These are phyloP conservation scores for Raffaelea ambrosiae DNA, from an alignment of 2,329 filamentous ascomycete species.

Conservation along the genomic window DNA sequence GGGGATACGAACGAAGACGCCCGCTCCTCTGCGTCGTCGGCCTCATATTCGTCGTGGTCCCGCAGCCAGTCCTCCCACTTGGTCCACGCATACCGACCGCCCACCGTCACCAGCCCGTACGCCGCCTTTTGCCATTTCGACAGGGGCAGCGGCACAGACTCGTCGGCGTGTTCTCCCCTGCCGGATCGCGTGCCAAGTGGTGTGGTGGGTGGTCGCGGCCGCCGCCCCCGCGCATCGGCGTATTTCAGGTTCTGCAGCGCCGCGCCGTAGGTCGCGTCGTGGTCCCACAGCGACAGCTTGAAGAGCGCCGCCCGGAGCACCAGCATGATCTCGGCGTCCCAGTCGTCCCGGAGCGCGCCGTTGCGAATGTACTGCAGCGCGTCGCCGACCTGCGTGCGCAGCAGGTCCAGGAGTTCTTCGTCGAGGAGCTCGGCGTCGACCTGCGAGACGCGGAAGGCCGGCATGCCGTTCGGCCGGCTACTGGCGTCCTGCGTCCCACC, in stretches of 20 bases:
- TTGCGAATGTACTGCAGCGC: conserved; percentile 80
- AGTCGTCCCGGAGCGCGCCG: conserved; percentile 70
- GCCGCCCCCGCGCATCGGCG: conserved; percentile 61
- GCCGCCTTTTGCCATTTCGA: conserved; percentile 74
- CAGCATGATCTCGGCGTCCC: conserved; percentile 76
- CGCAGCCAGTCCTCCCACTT: conserved; percentile 87
- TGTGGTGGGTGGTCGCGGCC: not conserved
- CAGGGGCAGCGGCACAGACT: conserved; percentile 57
- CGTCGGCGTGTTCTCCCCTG: conserved; percentile 23
- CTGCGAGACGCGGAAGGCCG: conserved; percentile 88
- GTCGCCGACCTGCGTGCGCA: conserved; percentile 80
- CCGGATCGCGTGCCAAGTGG: too few species aligned
- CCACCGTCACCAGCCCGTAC: conserved; percentile 79
- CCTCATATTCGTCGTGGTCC: conserved; percentile 61
- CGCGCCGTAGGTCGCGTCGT: conserved; percentile 90
- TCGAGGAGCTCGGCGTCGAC: conserved; percentile 93
- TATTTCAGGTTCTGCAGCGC: conserved; percentile 86
- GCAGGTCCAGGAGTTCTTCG: conserved; percentile 78
- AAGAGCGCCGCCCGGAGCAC: conserved; percentile 72
- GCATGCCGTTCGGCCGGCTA: conserved; percentile 44
- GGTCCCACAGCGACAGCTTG: conserved; percentile 95
- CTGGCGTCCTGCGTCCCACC: conserved; percentile 45
- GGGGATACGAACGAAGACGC: not conserved
- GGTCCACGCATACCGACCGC: conserved; percentile 81
- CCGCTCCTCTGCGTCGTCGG: conserved; percentile 20